Conservation (phyloP, 495 filamentous ascomycete species). For the Xylaria castorea region DNA sequence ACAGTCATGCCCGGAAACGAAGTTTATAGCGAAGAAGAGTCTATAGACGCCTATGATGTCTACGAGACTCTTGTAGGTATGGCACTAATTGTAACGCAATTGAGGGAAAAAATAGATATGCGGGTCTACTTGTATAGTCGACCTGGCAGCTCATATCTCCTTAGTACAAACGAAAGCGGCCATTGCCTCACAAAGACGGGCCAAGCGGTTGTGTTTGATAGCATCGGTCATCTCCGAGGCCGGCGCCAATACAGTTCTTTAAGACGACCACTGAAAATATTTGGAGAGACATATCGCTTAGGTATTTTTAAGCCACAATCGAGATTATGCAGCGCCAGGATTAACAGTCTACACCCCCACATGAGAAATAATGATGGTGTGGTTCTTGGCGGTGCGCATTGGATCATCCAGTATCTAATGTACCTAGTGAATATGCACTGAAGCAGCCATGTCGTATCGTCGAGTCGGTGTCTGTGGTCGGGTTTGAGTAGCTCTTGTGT, state of each 20-base stretch:
- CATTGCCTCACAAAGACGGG: background rate
- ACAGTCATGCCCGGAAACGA: background rate
- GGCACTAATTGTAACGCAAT: too few species aligned
- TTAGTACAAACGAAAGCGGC: background rate
- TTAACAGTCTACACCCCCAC: too few species aligned
- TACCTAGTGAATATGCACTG: background rate
- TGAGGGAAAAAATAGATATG: too few species aligned
- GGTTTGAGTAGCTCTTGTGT: background rate
- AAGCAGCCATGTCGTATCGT: background rate
- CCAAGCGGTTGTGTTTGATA: background rate
- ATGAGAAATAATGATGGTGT: background rate
- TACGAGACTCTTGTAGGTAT: too few species aligned
- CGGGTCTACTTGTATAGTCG: background rate
- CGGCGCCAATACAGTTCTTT: background rate
- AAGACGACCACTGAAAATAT: background rate
- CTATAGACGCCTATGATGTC: background rate
- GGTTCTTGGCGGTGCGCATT: background rate
- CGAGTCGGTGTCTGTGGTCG: background rate
- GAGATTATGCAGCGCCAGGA: background rate
- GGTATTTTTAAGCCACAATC: background rate
- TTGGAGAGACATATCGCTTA: background rate
- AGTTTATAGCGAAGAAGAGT: background rate
- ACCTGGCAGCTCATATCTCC: background rate
- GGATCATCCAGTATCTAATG: background rate
- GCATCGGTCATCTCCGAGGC: background rate